These are phyloP conservation scores for Fagopyrum homotropicum DNA, from an alignment of 148 eudicot genomes.

Conservation along the genomic window DNA sequence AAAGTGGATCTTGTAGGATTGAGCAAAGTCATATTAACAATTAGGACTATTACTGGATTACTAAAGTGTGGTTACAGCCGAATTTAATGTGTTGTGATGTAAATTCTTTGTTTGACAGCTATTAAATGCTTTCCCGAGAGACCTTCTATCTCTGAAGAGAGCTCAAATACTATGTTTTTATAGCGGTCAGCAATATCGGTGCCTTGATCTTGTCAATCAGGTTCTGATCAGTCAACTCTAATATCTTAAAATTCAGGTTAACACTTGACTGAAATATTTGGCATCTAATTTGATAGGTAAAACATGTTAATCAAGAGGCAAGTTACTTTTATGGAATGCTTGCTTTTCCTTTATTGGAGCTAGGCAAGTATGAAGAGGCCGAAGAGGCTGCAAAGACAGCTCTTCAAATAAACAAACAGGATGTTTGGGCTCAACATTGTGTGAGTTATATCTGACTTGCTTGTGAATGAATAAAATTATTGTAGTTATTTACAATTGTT, in stretches of 20 bases:
- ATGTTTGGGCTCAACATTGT: slow-evolving; percentile 90
- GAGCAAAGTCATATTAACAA: neutral
- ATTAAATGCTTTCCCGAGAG: slow-evolving; percentile 65
- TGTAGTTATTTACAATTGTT: neutral
- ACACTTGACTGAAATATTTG: neutral
- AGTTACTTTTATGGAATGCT: slow-evolving; percentile 78
- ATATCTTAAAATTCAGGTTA: neutral
- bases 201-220: slow-evolving; percentile 72
- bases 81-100: neutral
- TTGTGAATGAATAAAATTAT: neutral
- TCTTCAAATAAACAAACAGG: slow-evolving; percentile 58
- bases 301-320: slow-evolving; percentile 48
- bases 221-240: slow-evolving; percentile 24
- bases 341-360: slow-evolving; percentile 83
- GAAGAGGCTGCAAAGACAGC: slow-evolving; percentile 69
- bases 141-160: slow-evolving; percentile 70
- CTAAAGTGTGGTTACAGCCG: neutral
- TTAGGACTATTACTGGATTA: neutral
- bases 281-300: slow-evolving; percentile 35
- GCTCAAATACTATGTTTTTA: slow-evolving; percentile 86
- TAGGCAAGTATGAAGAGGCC: slow-evolving; percentile 66
- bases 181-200: slow-evolving; percentile 71
- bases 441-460: slow-evolving; percentile 39
- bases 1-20: neutral
- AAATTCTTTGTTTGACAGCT: slow-evolving; percentile 31